Conservation (phyloP, 2,329 filamentous ascomycete genomes). For the Mariannaea sp. region DNA sequence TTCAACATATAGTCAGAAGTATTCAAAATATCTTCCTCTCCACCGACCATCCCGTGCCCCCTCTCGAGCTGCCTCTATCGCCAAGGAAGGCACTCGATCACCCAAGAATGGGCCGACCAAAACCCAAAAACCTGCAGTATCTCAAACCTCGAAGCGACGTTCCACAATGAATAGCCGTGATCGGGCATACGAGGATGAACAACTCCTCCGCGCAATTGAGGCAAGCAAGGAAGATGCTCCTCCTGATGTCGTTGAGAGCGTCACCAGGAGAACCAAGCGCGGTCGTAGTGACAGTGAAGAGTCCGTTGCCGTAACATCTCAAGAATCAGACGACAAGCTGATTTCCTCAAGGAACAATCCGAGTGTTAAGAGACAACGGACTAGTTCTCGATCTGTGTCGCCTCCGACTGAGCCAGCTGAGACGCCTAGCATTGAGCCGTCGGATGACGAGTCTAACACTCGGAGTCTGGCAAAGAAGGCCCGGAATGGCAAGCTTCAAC, state of each 20-base stretch:
- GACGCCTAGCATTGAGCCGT: conserved; percentile 62
- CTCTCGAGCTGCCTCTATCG: conserved; percentile 67
- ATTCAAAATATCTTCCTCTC: conserved; percentile 68
- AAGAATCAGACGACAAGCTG: conserved; percentile 30
- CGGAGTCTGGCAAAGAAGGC: conserved; percentile 64
- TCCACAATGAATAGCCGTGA: conserved; percentile 98
- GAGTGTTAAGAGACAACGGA: conserved; percentile 80
- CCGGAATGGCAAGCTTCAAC: conserved; percentile 63
- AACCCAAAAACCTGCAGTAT: conserved; percentile 58
- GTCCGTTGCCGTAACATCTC: conserved; percentile 60
- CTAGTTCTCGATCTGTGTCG: conserved; percentile 73
- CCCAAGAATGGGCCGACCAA: conserved; percentile 66
- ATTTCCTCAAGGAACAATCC: conserved; percentile 64
- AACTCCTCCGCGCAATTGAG: conserved; percentile 86
- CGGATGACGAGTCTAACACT: conserved; percentile 68
- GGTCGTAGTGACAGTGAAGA: conserved; percentile 91
- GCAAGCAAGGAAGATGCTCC: conserved; percentile 85
- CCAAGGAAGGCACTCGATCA: conserved; percentile 54
- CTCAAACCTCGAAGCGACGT: conserved; percentile 72
- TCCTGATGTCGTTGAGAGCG: conserved; percentile 55
- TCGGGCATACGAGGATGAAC: conserved; percentile 93
- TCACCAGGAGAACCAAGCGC: conserved; percentile 74
- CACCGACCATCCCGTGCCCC: conserved; percentile 60
- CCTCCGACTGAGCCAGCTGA: conserved; percentile 54
- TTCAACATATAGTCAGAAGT: conserved; percentile 59